Percentiles rank a stretch among this genome's conserved stretches.
phyloP scores from a whole-genome alignment of 768 basidiomycete species.

The Hydnomerulius pinastri region DNA sequence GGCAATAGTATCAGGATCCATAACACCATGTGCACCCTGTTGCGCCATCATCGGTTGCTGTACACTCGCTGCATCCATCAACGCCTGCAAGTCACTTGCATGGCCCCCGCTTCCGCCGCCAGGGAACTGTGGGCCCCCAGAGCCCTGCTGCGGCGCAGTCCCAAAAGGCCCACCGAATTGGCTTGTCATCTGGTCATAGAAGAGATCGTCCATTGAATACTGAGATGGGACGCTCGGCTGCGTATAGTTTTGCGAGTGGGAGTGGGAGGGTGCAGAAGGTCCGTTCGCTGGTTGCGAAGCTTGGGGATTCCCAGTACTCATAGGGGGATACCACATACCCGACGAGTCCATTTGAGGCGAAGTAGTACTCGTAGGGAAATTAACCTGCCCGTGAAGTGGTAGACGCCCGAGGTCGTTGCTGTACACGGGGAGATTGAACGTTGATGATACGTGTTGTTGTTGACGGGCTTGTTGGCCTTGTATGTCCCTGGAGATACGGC shows the following conservation, averaged over 20 bases:
- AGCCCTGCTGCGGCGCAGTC: conserved; percentile 1
- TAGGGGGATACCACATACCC: conserved; percentile 23
- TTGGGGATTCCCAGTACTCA: not conserved
- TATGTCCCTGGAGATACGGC: conserved; percentile 34
- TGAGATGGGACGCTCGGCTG: not conserved
- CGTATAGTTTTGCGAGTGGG: not conserved
- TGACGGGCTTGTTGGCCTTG: conserved; percentile 10
- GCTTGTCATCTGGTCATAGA: conserved; percentile 17
- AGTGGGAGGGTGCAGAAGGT: not conserved
- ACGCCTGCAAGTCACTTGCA: conserved; percentile 12
- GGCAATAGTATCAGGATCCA: conserved; percentile 53
- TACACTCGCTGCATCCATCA: conserved; percentile 8
- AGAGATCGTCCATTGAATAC: conserved; percentile 26
- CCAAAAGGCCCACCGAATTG: conserved; percentile 9
- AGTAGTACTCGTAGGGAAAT: conserved; percentile 10
- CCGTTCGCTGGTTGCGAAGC: conserved; percentile 1
- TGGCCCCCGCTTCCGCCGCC: not conserved
- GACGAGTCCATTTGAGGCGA: conserved; percentile 5
- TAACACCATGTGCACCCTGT: conserved; percentile 10
- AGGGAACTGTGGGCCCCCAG: not conserved
- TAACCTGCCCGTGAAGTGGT: conserved; percentile 41
- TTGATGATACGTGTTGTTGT: conserved; percentile 13
- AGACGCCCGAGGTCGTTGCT: conserved; percentile 58
- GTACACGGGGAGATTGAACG: conserved; percentile 52
- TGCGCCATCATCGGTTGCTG: conserved; percentile 7